A percentile compares a stretch with the other conserved stretches of the same genome.
These are phyloP conservation scores for Lasiosphaeria ovina DNA, from an alignment of 495 filamentous ascomycete genomes.

Conservation along the genomic window DNA sequence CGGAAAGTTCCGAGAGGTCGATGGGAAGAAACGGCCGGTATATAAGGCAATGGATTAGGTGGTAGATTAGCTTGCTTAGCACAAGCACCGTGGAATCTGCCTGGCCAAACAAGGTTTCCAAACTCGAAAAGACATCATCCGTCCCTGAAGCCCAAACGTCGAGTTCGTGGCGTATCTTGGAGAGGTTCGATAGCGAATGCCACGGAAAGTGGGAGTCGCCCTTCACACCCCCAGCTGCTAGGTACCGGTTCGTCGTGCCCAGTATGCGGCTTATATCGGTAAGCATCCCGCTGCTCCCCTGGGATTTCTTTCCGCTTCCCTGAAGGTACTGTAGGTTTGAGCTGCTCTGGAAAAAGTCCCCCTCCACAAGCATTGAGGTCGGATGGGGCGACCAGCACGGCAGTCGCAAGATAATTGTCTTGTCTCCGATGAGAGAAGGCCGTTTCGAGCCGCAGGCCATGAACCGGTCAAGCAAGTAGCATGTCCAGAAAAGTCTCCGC, in stretches of 20 bases:
- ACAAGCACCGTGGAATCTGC: constrained; percentile 74
- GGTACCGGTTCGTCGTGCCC: constrained; percentile 78
- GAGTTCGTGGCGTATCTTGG: constrained; percentile 79
- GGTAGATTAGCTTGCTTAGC: constrained; percentile 79
- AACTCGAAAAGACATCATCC: constrained; percentile 71
- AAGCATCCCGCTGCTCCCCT: constrained; percentile 69
- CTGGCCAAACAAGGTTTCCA: constrained; percentile 72
- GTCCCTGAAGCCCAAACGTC: constrained; percentile 82
- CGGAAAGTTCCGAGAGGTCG: constrained; percentile 72
- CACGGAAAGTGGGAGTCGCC: constrained; percentile 87
- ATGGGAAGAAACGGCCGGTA: constrained; percentile 84
- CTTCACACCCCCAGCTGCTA: constrained; percentile 80
- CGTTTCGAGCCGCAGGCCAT: constrained; percentile 74
- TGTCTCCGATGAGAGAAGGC: constrained; percentile 71
- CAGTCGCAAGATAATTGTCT: constrained; percentile 67
- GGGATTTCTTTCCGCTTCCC: constrained; percentile 62
- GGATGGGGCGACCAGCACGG: constrained; percentile 64
- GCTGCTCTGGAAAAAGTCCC: constrained; percentile 72
- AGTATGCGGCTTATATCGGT: constrained; percentile 81
- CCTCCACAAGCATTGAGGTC: constrained; percentile 58
- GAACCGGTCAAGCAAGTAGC: constrained; percentile 80
- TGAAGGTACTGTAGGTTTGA: constrained; percentile 67
- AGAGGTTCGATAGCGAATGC: constrained; percentile 80
- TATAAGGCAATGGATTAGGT: constrained; percentile 78
- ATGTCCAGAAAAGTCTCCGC: constrained; percentile 77